Percentiles rank a stretch among this genome's conserved stretches.
Evolutionary conservation across 169 alveolate species (phyloP).

Genomic region (Toxoplasma gondii): DNA sequence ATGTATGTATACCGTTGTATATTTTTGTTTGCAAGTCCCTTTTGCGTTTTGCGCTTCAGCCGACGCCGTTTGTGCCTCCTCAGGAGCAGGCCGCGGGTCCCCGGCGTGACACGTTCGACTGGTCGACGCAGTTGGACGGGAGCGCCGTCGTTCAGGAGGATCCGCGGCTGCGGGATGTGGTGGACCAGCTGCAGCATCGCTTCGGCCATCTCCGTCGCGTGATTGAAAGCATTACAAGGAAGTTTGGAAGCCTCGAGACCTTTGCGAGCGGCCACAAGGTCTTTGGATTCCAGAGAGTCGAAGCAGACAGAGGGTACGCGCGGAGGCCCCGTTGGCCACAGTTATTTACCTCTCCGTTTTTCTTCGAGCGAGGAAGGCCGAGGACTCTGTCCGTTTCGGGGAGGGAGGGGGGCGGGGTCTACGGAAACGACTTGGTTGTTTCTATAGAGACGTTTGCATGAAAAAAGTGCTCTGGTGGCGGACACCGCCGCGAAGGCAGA

Average conservation of each 20-base stretch:
- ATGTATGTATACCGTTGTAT: too few relatives aligned
- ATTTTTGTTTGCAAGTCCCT: too few relatives aligned
- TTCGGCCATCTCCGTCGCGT: conserved; percentile 27
- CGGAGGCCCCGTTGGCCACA: neutral
- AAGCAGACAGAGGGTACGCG: conserved; percentile 37
- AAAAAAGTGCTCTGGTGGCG: too few relatives aligned
- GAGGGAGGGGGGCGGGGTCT: too few relatives aligned
- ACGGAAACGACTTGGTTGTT: too few relatives aligned
- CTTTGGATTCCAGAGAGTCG: conserved; percentile 69
- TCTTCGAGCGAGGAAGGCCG: too few relatives aligned
- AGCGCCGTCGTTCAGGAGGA: conserved; percentile 61
- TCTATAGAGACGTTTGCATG: too few relatives aligned
- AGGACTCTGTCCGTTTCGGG: too few relatives aligned
- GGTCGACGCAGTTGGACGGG: conserved; percentile 46
- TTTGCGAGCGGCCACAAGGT: conserved; percentile 70
- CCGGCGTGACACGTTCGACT: neutral
- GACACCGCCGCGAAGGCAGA: too few relatives aligned
- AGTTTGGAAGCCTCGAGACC: conserved; percentile 61
- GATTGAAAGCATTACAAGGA: conserved; percentile 21
- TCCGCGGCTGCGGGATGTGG: conserved; percentile 48
- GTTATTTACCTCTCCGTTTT: neutral
- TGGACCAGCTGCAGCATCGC: conserved; percentile 63
- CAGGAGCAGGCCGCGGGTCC: neutral
- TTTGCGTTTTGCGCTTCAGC: neutral
- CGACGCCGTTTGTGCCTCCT: neutral